These are phyloP conservation scores for Coemansia sp. DNA, from an alignment of 192 early-diverging fungal genomes.

Conservation along the genomic window DNA sequence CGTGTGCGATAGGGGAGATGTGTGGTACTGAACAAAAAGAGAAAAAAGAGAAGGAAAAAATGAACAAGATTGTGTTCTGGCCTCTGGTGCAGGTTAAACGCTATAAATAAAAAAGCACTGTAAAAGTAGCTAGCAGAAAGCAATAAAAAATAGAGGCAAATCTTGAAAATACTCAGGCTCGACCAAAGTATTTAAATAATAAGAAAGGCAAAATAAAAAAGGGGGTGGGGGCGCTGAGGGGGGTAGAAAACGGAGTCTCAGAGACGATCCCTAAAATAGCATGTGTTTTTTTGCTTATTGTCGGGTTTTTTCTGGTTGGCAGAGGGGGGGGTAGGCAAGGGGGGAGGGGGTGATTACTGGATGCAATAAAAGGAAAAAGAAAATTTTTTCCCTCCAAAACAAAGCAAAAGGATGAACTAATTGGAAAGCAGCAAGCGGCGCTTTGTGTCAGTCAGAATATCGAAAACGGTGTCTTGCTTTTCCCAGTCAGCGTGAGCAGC, in stretches of 20 bases:
- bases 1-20: neutral
- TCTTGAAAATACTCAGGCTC: slow-evolving; percentile 16
- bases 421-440: slow-evolving; percentile 3
- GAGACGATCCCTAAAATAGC: slow-evolving; percentile 35
- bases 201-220: slow-evolving; percentile 2
- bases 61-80: slow-evolving; percentile 1
- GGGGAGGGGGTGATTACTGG: slow-evolving; percentile 1
- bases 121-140: neutral
- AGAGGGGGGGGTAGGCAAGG: neutral
- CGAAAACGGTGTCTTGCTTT: neutral
- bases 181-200: slow-evolving; percentile 14
- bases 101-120: neutral
- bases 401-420: slow-evolving; percentile 8
- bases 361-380: neutral
- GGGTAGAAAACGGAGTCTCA: slow-evolving; percentile 2
- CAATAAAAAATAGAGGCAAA: slow-evolving; percentile 9
- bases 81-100: slow-evolving; percentile 6
- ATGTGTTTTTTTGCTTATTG: slow-evolving; percentile 14
- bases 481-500: slow-evolving; percentile 1
- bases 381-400: neutral
- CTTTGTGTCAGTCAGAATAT: slow-evolving; percentile 8
- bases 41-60: neutral
- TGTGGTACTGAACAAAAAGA: slow-evolving; percentile 6
- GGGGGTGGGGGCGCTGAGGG: neutral
- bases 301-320: neutral